Base-by-base conservation (phyloP, 495 filamentous ascomycete genomes). In the Cercophora samala region DNA sequence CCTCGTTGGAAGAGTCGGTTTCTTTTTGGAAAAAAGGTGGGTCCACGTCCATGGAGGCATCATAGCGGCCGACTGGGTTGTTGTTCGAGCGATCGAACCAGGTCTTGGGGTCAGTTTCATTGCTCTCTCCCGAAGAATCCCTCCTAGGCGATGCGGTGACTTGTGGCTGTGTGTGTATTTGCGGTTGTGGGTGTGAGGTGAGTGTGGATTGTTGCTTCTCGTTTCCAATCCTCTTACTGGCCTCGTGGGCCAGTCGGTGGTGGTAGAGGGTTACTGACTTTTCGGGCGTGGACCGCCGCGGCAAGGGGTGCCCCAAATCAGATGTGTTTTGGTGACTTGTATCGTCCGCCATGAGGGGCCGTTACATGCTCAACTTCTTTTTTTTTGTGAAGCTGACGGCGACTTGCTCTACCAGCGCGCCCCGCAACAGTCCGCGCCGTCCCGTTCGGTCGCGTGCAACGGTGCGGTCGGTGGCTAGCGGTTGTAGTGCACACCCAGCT, bases 11-110 rank as follows among this genome's bases (percentile, higher is more conserved):
- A 2, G 77, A 79, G 46, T 80, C 75, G 19, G 78, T 80, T 37
- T 78, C 76, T 58, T 80, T 81, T 19, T 79, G 79, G 52, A 80
- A 86, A 52, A 84, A 87, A 3, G 85, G 86, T 2, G 84, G 83
- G 60, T 88, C 85, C 54, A 86, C 79, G 64, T 82, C 79, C 76
- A 81, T 82, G 1, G 72, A 63, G 53, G 71, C 65, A 18, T 79
- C 74, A 60, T 75, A 73, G 17, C 62, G 74, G 21, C 62, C 69
- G 60, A 65, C 73, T 8, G 79, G 74, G 58, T 80, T 81, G 55
- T 72, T 73, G 58, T 84, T 84, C 18, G 78, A 82, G 9, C 67
- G 68, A 59, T 81, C 74, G 70, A 83, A 84, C 83, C 83, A 85
- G 26, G 72, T 77, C 54, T 75, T 78, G 3, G 79, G 69, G 37